These are phyloP conservation scores for Sugiyamaella qingdaonensis DNA, from an alignment of 805 yeast genomes.

Conservation along the genomic window DNA sequence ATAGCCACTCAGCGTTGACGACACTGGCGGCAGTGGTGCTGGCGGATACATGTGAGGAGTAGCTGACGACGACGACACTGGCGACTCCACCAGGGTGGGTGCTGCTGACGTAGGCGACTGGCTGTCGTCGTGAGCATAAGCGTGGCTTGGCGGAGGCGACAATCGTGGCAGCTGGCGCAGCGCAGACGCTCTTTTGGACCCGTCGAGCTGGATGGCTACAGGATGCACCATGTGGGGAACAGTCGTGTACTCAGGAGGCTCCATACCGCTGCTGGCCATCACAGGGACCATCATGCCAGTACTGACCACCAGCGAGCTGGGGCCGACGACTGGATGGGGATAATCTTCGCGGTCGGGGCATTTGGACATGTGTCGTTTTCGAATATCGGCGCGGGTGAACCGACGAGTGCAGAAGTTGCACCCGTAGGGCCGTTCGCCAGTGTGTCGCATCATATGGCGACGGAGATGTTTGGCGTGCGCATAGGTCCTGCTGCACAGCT, in stretches of 20 bases:
- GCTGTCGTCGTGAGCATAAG: neutral
- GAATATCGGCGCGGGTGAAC: conserved; percentile 70
- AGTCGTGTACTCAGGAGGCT: conserved; percentile 1
- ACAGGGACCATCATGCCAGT: neutral
- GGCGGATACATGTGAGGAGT: conserved; percentile 3
- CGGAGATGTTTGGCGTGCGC: conserved; percentile 67
- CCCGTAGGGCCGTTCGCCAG: conserved; percentile 80
- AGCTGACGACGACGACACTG: neutral
- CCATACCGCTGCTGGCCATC: neutral
- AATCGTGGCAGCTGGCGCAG: neutral
- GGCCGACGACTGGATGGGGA: neutral
- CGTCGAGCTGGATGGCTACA: neutral
- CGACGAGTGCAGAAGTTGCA: conserved; percentile 67
- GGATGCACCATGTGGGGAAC: conserved; percentile 4
- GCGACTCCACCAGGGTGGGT: neutral
- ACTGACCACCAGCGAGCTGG: neutral
- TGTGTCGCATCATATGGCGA: conserved; percentile 75
- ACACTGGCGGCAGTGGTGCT: neutral
- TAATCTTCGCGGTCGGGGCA: conserved; percentile 20
- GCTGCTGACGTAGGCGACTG: neutral
- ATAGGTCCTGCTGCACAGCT: conserved; percentile 25
- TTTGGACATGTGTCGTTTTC: conserved; percentile 56
- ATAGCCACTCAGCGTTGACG: neutral
- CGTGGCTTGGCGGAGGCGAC: neutral
- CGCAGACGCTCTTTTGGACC: neutral